These are phyloP conservation scores for Daedaleopsis nitida DNA, from an alignment of 768 basidiomycete genomes.

Conservation along the genomic window DNA sequence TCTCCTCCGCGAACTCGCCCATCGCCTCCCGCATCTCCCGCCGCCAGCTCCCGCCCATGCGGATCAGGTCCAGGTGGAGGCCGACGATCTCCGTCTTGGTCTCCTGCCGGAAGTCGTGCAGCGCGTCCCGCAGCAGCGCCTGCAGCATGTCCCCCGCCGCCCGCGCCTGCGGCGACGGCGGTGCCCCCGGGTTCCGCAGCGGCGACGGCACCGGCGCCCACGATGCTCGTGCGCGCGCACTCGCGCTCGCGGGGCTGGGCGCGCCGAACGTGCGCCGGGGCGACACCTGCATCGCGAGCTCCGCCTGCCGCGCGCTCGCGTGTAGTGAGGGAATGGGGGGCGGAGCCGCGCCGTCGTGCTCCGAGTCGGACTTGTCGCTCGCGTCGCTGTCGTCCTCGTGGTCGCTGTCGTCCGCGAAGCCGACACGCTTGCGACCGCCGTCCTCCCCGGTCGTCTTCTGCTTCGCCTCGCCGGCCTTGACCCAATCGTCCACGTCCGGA, in stretches of 20 bases:
- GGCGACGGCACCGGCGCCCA: constrained; percentile 25
- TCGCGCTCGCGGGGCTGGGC: constrained; percentile 3
- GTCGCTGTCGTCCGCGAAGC: constrained; percentile 36
- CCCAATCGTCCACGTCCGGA: constrained; percentile 57
- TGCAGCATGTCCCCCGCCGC: constrained; percentile 63
- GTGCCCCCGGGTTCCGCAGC: constrained; percentile 37
- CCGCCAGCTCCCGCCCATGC: constrained; percentile 72
- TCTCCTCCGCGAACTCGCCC: constrained; percentile 62
- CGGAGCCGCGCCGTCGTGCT: constrained; percentile 16
- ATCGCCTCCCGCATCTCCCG: constrained; percentile 61
- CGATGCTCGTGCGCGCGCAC: constrained; percentile 10
- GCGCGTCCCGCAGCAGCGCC: constrained; percentile 66
- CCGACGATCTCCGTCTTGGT: constrained; percentile 73
- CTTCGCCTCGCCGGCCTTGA: constrained; percentile 41
- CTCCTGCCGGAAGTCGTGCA: constrained; percentile 74
- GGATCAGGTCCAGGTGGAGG: constrained; percentile 71
- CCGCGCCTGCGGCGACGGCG: constrained; percentile 42
- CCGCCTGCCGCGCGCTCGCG: not conserved
- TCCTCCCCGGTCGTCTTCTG: constrained; percentile 15
- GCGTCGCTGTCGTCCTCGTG: constrained; percentile 8
- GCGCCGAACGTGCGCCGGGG: constrained; percentile 40
- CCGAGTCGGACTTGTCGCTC: constrained; percentile 27
- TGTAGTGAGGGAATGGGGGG: not conserved
- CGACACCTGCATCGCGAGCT: constrained; percentile 26
- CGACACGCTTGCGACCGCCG: constrained; percentile 41